Conservation (phyloP, 768 basidiomycete genomes). For the Sarcodon sp. region DNA sequence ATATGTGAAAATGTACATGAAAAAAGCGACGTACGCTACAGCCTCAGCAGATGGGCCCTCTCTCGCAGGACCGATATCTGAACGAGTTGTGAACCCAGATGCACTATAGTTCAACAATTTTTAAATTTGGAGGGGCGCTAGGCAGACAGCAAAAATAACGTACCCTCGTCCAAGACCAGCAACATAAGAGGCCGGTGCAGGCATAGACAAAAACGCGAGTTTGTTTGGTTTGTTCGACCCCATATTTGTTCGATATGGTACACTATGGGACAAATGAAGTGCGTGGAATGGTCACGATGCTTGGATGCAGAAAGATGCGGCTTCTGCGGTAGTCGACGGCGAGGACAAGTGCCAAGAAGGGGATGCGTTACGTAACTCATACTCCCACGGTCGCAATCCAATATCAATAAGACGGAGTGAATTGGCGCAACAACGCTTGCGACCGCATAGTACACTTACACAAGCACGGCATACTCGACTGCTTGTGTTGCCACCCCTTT, state of each 20-base stretch:
- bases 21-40: slow-evolving; percentile 51
- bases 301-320: too few relatives aligned
- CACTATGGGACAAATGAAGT: neutral
- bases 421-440: too few relatives aligned
- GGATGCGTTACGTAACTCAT: too few relatives aligned
- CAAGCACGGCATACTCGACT: too few relatives aligned
- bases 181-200: slow-evolving; percentile 93
- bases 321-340: too few relatives aligned
- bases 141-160: slow-evolving; percentile 13
- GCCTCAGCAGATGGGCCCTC: slow-evolving; percentile 90
- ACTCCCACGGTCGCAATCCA: too few relatives aligned
- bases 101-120: slow-evolving; percentile 36
- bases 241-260: slow-evolving; percentile 15
- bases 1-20: neutral
- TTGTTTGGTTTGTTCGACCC: slow-evolving; percentile 55
- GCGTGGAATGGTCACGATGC: neutral
- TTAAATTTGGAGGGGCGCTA: too few relatives aligned
- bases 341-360: too few relatives aligned
- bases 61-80: slow-evolving; percentile 96
- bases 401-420: too few relatives aligned
- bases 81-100: slow-evolving; percentile 94
- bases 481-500: too few relatives aligned
- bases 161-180: slow-evolving; percentile 97
- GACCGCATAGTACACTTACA: too few relatives aligned
- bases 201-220: slow-evolving; percentile 81